These are phyloP conservation scores for Heliocybe sulcata DNA, from an alignment of 1,284 basidiomycete species.

Conservation along the genomic window DNA sequence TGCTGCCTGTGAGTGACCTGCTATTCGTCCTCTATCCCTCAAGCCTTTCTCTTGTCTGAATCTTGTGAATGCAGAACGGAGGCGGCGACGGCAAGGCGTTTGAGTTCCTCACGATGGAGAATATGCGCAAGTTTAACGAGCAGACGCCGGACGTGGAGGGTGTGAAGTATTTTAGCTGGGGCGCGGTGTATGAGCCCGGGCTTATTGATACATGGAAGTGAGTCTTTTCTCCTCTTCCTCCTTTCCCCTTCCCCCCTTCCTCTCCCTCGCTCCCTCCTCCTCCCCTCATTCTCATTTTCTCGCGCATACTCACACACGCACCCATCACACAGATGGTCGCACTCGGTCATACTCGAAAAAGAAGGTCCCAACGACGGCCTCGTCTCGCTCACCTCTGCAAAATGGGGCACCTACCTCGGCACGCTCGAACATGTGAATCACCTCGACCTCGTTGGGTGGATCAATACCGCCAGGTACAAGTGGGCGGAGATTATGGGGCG, in stretches of 20 bases:
- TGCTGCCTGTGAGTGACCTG: constrained; percentile 52
- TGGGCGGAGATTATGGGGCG: constrained; percentile 85
- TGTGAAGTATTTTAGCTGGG: constrained; percentile 91
- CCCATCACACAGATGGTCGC: constrained; percentile 71
- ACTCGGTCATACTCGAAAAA: constrained; percentile 78
- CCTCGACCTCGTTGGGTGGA: constrained; percentile 84
- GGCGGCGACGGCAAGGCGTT: constrained; percentile 92
- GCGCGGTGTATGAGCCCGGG: constrained; percentile 83
- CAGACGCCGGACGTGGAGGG: constrained; percentile 70
- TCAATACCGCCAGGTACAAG: constrained; percentile 76
- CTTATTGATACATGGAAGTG: constrained; percentile 85
- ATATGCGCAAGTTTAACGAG: constrained; percentile 86
- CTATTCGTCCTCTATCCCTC: no score
- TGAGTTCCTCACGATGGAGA: constrained; percentile 76
- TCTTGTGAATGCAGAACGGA: constrained; percentile 55
- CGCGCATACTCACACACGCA: no score
- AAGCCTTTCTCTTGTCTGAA: no score
- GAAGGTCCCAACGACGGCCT: constrained; percentile 93
- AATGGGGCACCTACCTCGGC: constrained; percentile 85
- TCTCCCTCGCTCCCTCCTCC: not conserved
- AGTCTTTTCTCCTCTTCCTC: constrained; percentile 14
- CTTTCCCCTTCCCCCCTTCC: not conserved
- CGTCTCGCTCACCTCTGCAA: constrained; percentile 76
- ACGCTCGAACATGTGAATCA: constrained; percentile 90
- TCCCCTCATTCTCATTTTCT: no score